These are phyloP conservation scores for Aspergillus affinis DNA, from an alignment of 495 filamentous ascomycete genomes.

Conservation along the genomic window DNA sequence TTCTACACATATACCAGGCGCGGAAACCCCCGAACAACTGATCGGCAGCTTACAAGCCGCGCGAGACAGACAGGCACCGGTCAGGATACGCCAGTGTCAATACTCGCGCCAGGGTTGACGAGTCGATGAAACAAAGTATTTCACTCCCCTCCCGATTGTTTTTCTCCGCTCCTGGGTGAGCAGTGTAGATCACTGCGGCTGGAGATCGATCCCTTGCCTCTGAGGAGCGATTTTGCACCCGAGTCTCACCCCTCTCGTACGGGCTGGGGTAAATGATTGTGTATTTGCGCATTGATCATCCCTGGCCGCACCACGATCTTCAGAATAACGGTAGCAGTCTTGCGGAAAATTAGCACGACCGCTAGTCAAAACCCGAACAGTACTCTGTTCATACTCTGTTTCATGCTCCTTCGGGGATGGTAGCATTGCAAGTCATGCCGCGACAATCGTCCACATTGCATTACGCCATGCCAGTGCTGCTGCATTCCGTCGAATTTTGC, in stretches of 20 bases:
- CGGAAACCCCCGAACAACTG: slow-evolving; percentile 33
- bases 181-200: neutral
- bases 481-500: neutral
- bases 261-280: too few relatives aligned
- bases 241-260: neutral
- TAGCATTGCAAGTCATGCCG: neutral
- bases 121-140: neutral
- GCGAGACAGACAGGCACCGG: slow-evolving; percentile 1
- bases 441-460: neutral
- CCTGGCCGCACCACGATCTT: neutral
- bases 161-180: neutral
- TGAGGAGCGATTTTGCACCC: too few relatives aligned
- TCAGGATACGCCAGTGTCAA: neutral
- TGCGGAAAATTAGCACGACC: neutral
- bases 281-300: neutral
- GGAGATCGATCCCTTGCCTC: neutral
- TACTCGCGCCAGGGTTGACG: neutral
- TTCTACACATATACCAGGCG: slow-evolving; percentile 58
- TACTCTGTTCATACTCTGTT: neutral
- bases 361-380: neutral
- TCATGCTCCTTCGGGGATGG: neutral
- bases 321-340: neutral
- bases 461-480: neutral
- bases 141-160: neutral
- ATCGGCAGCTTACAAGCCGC: neutral